These are phyloP conservation scores for Xylaria sp. DNA, from an alignment of 2,329 filamentous ascomycete genomes.

Conservation along the genomic window DNA sequence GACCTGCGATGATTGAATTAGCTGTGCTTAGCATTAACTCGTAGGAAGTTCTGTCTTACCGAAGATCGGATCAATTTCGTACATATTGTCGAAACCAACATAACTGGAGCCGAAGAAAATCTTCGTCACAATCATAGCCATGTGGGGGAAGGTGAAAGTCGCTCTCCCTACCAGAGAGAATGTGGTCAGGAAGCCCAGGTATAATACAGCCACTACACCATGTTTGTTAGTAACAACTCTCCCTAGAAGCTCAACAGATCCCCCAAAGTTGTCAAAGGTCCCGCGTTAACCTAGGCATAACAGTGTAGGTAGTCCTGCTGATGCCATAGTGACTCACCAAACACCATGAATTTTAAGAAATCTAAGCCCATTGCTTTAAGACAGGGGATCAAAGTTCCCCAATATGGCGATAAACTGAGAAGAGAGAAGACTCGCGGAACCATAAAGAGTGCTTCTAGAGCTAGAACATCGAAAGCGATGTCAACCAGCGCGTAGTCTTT, in stretches of 20 bases:
- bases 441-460: conserved; percentile 86
- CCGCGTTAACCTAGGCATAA: too few relatives aligned
- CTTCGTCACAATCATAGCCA: conserved; percentile 79
- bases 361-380: conserved; percentile 95
- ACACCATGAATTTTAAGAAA: conserved; percentile 75
- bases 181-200: conserved; percentile 87
- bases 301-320: too few relatives aligned
- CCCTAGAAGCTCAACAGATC: neutral
- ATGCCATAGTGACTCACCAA: conserved; percentile 67
- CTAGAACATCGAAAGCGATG: conserved; percentile 85
- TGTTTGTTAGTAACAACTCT: conserved; percentile 7
- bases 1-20: conserved; percentile 43
- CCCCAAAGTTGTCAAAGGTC: neutral
- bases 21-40: neutral
- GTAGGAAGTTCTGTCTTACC: conserved; percentile 37
- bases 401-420: conserved; percentile 85
- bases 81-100: conserved; percentile 74
- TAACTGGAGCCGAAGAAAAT: conserved; percentile 82
- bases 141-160: conserved; percentile 65
- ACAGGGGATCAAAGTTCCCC: conserved; percentile 87
- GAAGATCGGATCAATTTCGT: conserved; percentile 63
- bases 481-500: conserved; percentile 70
- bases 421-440: conserved; percentile 88
- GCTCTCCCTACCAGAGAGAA: conserved; percentile 80
- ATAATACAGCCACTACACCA: conserved; percentile 52